These are phyloP conservation scores for Potentilla sterilis DNA, from an alignment of 306 rosid species.

Conservation along the genomic window DNA sequence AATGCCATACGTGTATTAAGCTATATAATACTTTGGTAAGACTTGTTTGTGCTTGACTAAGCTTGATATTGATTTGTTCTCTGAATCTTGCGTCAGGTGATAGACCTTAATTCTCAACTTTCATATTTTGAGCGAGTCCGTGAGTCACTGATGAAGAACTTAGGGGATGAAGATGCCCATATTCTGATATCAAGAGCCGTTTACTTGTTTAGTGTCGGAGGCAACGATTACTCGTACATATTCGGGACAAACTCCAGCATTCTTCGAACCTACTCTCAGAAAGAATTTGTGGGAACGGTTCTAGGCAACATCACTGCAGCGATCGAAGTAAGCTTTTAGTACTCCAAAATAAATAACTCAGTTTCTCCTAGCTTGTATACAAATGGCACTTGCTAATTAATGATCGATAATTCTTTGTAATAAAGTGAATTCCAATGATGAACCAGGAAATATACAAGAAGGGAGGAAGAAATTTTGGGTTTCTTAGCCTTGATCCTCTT, in stretches of 20 bases:
- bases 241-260: slow-evolving; percentile 2
- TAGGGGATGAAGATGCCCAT: background rate
- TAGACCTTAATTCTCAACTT: background rate
- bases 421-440: background rate
- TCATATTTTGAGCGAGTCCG: background rate
- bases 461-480: slow-evolving; percentile 40
- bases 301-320: slow-evolving; percentile 1
- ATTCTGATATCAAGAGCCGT: background rate
- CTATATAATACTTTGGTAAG: background rate
- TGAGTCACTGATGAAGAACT: background rate
- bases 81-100: background rate
- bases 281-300: background rate
- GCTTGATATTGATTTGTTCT: background rate
- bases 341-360: background rate
- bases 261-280: slow-evolving; percentile 11
- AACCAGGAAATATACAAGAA: slow-evolving; percentile 23
- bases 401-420: background rate
- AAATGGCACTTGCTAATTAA: background rate
- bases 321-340: background rate
- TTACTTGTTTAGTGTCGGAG: slow-evolving; percentile 6
- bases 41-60: background rate
- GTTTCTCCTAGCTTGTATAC: background rate
- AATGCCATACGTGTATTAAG: background rate
- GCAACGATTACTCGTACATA: background rate
- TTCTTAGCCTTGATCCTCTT: slow-evolving; percentile 17